Base-by-base conservation (phyloP, 306 rosid genomes). In the apple (Malus domestica) region DNA sequence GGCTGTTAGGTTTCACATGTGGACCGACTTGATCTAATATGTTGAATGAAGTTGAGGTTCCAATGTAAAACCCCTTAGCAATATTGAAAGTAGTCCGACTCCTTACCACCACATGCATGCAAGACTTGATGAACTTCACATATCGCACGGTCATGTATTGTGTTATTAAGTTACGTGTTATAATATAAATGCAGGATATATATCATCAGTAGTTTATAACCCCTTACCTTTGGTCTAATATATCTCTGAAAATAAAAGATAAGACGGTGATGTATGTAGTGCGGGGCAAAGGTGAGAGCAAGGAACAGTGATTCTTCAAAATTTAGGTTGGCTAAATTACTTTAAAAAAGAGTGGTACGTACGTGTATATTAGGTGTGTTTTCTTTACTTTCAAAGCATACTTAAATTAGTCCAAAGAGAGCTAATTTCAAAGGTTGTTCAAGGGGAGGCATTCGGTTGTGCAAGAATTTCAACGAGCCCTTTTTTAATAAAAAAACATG, bases 391-490 rank as follows among this genome's bases (percentile, higher is more conserved):
- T 20, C 38, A 45, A 65, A 69, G 68, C 9, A 51, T 33, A 23
- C 16, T 44, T 57, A 18, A 76, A 57, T 59, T 72, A 30, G 27
- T 45, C 35, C 64, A 72, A 59, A 60, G 27, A 52, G 20, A 52
- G 76, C 12, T 19, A 65, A 64, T 22, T 58, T 49, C 67, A 45
- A 70, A 8, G 52, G 40, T 64, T 11, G 54, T 72, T 57, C 52
- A 72, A 73, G 10, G 77, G 69, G 77, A 49, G 33, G 74, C 57
- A 76, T 25, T 4, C 11, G 42, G 7, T 33, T 74, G 46, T 45
- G 58, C 86, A 74, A 74, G 73, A 42, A 62, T 73, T 82, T 78
- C 82, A 74, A 63, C 80, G 16, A 27, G 55, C 22, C n/a, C 16
- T 7, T 77, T 46, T 46, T 25, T 22, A 32, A 32, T 0, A 4